A percentile compares a stretch with the other conserved stretches of the same genome.
phyloP scores from a whole-genome alignment of 352 stramenopile genomes.

The Albugo laibachii region DNA sequence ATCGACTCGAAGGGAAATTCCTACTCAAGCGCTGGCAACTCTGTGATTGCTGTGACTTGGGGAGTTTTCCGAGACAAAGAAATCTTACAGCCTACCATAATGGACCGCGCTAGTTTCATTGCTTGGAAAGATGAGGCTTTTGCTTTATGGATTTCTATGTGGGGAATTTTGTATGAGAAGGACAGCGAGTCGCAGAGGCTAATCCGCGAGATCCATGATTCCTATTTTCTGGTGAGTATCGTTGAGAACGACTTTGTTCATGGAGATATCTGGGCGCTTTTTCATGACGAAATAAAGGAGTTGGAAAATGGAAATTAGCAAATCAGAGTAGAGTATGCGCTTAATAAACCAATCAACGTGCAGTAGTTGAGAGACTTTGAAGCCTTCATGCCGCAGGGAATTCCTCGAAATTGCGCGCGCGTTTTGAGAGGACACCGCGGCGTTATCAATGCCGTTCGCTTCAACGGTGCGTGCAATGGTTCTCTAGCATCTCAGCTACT shows the following conservation, averaged over 20 bases:
- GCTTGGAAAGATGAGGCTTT: constrained; percentile 96
- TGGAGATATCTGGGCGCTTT: constrained; percentile 72
- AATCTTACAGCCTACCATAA: constrained; percentile 93
- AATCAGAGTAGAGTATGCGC: too few relatives aligned
- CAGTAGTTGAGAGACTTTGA: neutral
- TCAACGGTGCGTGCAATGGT: constrained; percentile 30
- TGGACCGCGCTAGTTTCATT: constrained; percentile 93
- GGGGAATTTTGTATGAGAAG: constrained; percentile 91
- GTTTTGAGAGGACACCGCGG: constrained; percentile 46
- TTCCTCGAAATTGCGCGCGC: constrained; percentile 15
- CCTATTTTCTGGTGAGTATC: constrained; percentile 96
- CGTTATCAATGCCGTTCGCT: constrained; percentile 54
- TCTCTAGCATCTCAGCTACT: neutral
- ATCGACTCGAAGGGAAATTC: constrained; percentile 79
- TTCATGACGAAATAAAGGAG: constrained; percentile 12
- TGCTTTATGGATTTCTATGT: constrained; percentile 89
- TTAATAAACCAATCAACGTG: neutral
- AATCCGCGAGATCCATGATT: constrained; percentile 90
- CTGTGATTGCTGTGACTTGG: constrained; percentile 94
- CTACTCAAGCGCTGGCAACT: constrained; percentile 79
- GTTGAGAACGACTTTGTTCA: constrained; percentile 96
- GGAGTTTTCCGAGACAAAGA: constrained; percentile 95
- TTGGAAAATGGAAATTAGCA: neutral
- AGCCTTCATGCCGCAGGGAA: neutral
- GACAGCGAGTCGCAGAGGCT: constrained; percentile 77